Evolutionary conservation across 1,139 yeast genomes (phyloP).

Genomic region (Meyerozyma elateridarum): DNA sequence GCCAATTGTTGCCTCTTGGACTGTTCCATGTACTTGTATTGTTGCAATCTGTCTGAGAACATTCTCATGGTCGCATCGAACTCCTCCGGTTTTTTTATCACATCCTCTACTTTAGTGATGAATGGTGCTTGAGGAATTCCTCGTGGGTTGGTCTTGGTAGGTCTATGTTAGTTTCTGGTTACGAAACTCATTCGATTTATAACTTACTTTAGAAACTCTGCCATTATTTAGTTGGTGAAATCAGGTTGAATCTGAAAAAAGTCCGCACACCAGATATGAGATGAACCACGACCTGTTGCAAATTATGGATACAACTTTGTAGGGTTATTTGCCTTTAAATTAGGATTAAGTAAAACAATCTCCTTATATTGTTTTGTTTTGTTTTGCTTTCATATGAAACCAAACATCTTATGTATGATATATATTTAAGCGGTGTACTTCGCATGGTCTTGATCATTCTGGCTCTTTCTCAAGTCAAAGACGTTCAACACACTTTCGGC

Average conservation of each 20-base stretch:
- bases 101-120: slow-evolving; percentile 76
- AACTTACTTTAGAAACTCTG: slow-evolving; percentile 15
- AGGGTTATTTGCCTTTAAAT: too few relatives aligned
- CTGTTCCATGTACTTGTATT: slow-evolving; percentile 84
- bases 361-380: too few relatives aligned
- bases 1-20: slow-evolving; percentile 67
- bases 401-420: neutral
- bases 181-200: neutral
- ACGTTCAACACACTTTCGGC: slow-evolving; percentile 58
- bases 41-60: slow-evolving; percentile 76
- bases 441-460: slow-evolving; percentile 18
- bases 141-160: slow-evolving; percentile 66
- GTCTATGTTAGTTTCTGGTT: slow-evolving; percentile 32
- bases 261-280: slow-evolving; percentile 1
- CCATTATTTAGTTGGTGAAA: slow-evolving; percentile 9
- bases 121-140: slow-evolving; percentile 98
- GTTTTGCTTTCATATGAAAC: too few relatives aligned
- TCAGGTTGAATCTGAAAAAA: slow-evolving; percentile 1
- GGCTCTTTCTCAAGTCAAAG: slow-evolving; percentile 44
- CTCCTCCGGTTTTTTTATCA: slow-evolving; percentile 64
- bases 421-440: neutral
- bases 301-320: too few relatives aligned
- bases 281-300: neutral
- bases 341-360: too few relatives aligned
- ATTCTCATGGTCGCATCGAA: slow-evolving; percentile 63